A percentile compares a stretch with the other conserved stretches of the same genome.
These are phyloP conservation scores for Lycium ferocissimum DNA, from an alignment of 257 asterid species.

Conservation along the genomic window DNA sequence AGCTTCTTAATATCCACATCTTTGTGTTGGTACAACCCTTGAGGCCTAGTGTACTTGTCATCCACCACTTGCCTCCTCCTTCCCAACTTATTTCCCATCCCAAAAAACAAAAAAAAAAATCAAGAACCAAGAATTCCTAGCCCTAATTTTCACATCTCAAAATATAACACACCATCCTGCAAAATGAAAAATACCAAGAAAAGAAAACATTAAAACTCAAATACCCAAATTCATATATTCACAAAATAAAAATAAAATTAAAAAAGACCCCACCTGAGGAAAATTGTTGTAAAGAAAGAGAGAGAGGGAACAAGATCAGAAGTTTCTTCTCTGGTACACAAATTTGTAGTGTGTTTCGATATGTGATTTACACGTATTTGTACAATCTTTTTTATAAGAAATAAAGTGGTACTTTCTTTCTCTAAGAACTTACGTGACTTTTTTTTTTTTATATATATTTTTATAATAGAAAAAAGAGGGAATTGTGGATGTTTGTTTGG, in stretches of 20 bases:
- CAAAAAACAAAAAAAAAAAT: conserved; percentile 33
- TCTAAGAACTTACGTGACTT: not conserved
- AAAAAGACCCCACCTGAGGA: not conserved
- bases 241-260: not conserved
- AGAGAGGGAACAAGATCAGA: conserved; percentile 48
- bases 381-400: not conserved
- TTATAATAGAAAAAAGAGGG: conserved; percentile 9
- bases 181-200: not conserved
- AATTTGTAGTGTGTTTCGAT: conserved; percentile 30
- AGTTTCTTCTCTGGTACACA: conserved; percentile 36
- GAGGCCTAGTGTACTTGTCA: conserved; percentile 99
- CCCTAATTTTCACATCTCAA: conserved; percentile 33
- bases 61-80: conserved; percentile 94
- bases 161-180: conserved; percentile 5
- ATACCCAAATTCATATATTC: not conserved
- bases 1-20: conserved; percentile 99
- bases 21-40: conserved; percentile 93
- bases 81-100: conserved; percentile 98
- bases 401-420: not conserved
- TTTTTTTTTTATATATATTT: not conserved
- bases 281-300: conserved; percentile 4
- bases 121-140: conserved; percentile 26
- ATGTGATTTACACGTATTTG: conserved; percentile 20
- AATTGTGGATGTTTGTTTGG: conserved; percentile 27
- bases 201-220: not conserved